Evolutionary conservation across 768 basidiomycete species (phyloP), one percentile per base, ranked within the genome.

Genomic region (Lactarius sp.): DNA sequence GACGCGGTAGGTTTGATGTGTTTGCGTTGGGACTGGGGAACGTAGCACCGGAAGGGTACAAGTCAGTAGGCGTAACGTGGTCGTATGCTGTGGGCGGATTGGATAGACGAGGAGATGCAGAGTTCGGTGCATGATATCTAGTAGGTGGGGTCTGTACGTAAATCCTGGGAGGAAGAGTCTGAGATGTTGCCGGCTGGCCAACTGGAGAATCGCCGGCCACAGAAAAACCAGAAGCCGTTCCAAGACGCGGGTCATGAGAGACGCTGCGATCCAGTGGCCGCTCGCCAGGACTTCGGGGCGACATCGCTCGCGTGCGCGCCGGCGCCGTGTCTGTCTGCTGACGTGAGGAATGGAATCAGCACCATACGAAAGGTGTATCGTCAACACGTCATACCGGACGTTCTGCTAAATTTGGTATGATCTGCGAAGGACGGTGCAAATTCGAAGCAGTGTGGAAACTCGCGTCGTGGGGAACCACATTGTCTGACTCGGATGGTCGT

Each of bases 121-220:
- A 39, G 20, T 41, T 22, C 16, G 63, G 47, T 14, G 58, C 3
- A 50, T 59, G 13, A 60, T 64, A 60, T 44, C 39, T 47, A 16
- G 58, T 51, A n/a, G 63, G 58, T 7, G 63, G 58, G 16, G 60
- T 60, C 14, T 64, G 63, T n/a, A 55, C 52, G 8, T 55, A 58
- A 33, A 49, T 39, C 14, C 46, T 50, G 10, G 58, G 58, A 37
- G 46, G 37, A n/a, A n/a, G 8, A 54, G 52, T 47, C 44, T 52
- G 56, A 31, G 52, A 18, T 8, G 37, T 6, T 34, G 37, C 47
- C 16, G 47, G 47, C 63, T 33, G 63, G 9, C 22, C 12, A 49
- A 58, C 31, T 34, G 52, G 6, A 22, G 52, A 44, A 33, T 41
- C 52, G 2, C 20, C n/a, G 34, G 39, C 9, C n/a, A 52, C 39